These are phyloP conservation scores for Fusarium sp. DNA, from an alignment of 2,329 filamentous ascomycete species.

Conservation along the genomic window DNA sequence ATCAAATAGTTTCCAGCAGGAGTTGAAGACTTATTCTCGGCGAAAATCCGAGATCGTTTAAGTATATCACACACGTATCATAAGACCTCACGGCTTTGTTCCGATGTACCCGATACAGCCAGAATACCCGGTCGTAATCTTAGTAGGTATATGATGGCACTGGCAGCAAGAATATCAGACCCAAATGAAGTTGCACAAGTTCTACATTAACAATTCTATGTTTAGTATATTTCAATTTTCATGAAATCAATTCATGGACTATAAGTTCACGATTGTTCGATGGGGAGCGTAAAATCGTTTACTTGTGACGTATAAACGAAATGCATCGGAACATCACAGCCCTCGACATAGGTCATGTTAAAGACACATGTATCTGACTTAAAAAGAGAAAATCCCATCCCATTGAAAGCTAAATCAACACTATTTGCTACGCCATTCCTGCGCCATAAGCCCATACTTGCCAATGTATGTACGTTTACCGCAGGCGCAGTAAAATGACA, in stretches of 20 bases:
- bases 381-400: not conserved
- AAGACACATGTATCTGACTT: not conserved
- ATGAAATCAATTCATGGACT: too few species aligned
- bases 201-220: not conserved
- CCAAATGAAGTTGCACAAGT: not conserved
- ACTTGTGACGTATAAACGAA: not conserved
- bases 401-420: not conserved
- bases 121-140: not conserved
- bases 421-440: not conserved
- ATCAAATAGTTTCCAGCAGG: not conserved
- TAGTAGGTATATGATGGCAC: not conserved
- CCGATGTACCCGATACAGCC: slow-evolving; percentile 29
- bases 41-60: slow-evolving; percentile 1
- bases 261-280: not conserved
- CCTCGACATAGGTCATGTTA: not conserved
- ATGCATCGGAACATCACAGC: not conserved
- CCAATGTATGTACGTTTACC: not conserved
- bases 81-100: not conserved
- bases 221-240: not conserved
- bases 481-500: not conserved
- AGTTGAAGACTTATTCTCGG: not conserved
- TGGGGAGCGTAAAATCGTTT: not conserved
- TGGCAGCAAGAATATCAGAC: not conserved
- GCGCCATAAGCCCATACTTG: not conserved
- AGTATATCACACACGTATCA: not conserved